phyloP scores from a whole-genome alignment of 2,329 filamentous ascomycete species.

The Xylariaceae sp. region DNA sequence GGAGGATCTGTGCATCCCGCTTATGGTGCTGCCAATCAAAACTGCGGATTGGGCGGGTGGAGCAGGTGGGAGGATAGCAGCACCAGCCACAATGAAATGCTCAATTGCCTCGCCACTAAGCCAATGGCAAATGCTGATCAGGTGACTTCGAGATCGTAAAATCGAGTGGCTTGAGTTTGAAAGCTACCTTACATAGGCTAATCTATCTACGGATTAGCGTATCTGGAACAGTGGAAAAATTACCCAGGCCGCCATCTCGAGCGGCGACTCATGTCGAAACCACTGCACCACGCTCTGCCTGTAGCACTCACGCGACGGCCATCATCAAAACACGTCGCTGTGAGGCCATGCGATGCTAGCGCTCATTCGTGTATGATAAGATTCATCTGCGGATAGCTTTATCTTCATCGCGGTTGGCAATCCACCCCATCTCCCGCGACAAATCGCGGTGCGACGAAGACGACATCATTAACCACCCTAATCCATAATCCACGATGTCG shows the following conservation, averaged over 20 bases:
- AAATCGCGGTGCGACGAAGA: slow-evolving; percentile 34
- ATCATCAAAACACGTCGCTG: background rate
- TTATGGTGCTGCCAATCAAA: slow-evolving; percentile 24
- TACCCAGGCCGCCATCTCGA: background rate
- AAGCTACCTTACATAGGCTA: background rate
- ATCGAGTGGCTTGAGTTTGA: slow-evolving; percentile 11
- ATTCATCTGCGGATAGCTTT: background rate
- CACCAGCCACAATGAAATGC: too few relatives aligned
- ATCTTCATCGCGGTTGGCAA: slow-evolving; percentile 15
- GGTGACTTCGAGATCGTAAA: slow-evolving; percentile 17
- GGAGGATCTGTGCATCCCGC: slow-evolving; percentile 25
- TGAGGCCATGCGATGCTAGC: background rate
- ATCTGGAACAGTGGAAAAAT: background rate
- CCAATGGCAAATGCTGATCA: slow-evolving; percentile 9
- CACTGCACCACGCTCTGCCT: background rate
- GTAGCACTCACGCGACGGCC: background rate
- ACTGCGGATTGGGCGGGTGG: background rate
- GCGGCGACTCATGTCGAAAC: background rate
- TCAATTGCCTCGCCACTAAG: too few relatives aligned
- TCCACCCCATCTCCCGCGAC: slow-evolving; percentile 25
- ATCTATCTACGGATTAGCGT: slow-evolving; percentile 1
- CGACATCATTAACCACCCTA: slow-evolving; percentile 23
- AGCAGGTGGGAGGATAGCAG: too few relatives aligned
- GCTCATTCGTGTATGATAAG: background rate
- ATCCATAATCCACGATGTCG: slow-evolving; percentile 42